Percentiles rank a stretch among this genome's conserved stretches.
Conservation (phyloP, 805 yeast genomes). For the Saturnispora galanensis region DNA sequence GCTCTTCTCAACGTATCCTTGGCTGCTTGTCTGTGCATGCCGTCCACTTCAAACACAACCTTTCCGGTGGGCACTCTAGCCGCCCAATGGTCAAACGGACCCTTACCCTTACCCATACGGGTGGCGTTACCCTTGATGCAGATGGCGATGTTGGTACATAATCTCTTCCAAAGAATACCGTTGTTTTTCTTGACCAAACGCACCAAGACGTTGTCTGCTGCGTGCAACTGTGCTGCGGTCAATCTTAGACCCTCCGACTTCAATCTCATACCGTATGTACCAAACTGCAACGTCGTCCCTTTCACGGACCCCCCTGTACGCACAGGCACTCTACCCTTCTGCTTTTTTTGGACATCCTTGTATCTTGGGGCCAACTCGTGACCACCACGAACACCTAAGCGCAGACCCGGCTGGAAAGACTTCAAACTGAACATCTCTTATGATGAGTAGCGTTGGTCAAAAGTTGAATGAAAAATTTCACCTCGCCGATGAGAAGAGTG, state of each 20-base stretch:
- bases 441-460: neutral
- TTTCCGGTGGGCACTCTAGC: slow-evolving; percentile 94
- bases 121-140: slow-evolving; percentile 97
- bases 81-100: slow-evolving; percentile 96
- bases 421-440: slow-evolving; percentile 6
- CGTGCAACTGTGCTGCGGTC: slow-evolving; percentile 79
- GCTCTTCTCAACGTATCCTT: slow-evolving; percentile 86
- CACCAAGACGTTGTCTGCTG: slow-evolving; percentile 81
- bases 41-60: slow-evolving; percentile 70
- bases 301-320: slow-evolving; percentile 90
- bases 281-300: slow-evolving; percentile 76
- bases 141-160: slow-evolving; percentile 78
- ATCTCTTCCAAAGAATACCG: slow-evolving; percentile 69
- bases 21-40: slow-evolving; percentile 80
- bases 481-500: neutral
- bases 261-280: slow-evolving; percentile 77
- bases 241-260: slow-evolving; percentile 82
- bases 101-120: slow-evolving; percentile 99
- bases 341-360: slow-evolving; percentile 60
- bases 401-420: neutral
- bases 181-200: slow-evolving; percentile 73
- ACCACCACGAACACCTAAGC: slow-evolving; percentile 21
- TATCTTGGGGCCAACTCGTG: slow-evolving; percentile 75
- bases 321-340: slow-evolving; percentile 90
- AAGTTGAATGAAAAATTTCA: neutral